phyloP scores from a whole-genome alignment of 768 basidiomycete genomes.

The Calocybe indica region DNA sequence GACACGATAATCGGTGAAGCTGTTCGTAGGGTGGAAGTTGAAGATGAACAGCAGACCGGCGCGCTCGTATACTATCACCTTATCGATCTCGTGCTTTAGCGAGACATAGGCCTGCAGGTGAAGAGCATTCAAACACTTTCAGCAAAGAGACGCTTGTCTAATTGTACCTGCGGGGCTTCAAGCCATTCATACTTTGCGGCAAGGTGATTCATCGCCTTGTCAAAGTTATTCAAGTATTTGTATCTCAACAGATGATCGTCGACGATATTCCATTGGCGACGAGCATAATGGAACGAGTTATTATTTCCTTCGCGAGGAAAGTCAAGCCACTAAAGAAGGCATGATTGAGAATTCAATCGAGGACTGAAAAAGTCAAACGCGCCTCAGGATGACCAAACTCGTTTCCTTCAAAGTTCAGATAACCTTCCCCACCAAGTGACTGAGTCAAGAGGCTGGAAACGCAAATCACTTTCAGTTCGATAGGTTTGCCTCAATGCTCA shows the following conservation, averaged over 20 bases:
- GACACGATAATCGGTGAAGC: slow-evolving; percentile 90
- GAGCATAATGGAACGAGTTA: slow-evolving; percentile 95
- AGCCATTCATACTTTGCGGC: slow-evolving; percentile 87
- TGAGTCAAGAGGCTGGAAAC: slow-evolving; percentile 74
- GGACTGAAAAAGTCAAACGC: slow-evolving; percentile 12
- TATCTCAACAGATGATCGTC: slow-evolving; percentile 88
- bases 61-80: slow-evolving; percentile 91
- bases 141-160: neutral
- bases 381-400: slow-evolving; percentile 99
- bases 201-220: slow-evolving; percentile 82
- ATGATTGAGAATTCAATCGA: neutral
- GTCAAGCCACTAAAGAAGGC: slow-evolving; percentile 81
- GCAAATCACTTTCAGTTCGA: neutral
- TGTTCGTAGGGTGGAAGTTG: slow-evolving; percentile 92
- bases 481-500: slow-evolving; percentile 22
- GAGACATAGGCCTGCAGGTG: slow-evolving; percentile 79
- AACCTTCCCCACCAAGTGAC: slow-evolving; percentile 93
- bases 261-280: slow-evolving; percentile 93
- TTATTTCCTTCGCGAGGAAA: slow-evolving; percentile 95
- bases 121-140: neutral
- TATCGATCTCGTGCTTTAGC: slow-evolving; percentile 90
- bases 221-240: slow-evolving; percentile 90
- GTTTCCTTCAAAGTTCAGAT: slow-evolving; percentile 96
- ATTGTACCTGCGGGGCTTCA: slow-evolving; percentile 60
- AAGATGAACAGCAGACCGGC: slow-evolving; percentile 92